Base-by-base conservation (phyloP, 2,329 filamentous ascomycete genomes). In the Pestalotiopsis fici region DNA sequence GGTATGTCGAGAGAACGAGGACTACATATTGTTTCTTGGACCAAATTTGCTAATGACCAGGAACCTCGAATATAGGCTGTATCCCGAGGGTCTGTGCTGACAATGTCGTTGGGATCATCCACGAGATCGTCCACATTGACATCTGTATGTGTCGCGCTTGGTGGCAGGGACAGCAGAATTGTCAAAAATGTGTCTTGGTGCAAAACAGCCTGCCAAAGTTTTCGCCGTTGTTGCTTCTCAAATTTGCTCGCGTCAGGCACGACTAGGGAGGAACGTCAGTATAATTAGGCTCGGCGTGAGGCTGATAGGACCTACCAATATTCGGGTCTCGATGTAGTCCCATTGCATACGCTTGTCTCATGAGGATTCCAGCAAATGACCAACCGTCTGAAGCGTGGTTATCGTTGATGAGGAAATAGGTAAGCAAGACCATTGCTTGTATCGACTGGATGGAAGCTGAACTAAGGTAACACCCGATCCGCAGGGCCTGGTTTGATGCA, bases 361-460 rank as follows among this genome's bases (percentile, higher is more conserved):
- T 90, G 25, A 94, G 78, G 28, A 95, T 90, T 5, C 93, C 93
- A 0, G 91, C 91, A 82, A 94, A 95, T 0, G 92, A 90, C 90
- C 92, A 95, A 1, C 92, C 93, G 75, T 95, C 93, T 0, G 91
- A 93, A 3, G 92, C 92, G 73, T 95, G 92, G 73, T 94, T 94
- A 77, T 95, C 92, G 73, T 95, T 95, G 82, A 95, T 94, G 43
- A 95, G 83, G 72, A 95, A 95, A 75, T 95, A 95, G 0, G 90
- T 90, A 68, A 94, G 89, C n/a, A 95, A 80, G 0, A 94, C 90
- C 92, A 95, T 95, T 57, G 93, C 89, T 77, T 94, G 91, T 37
- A 95, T 88, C 1, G 91, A 92, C 27, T 89, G 84, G 62, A 94
- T 84, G 0, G 91, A 93, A 2, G 92, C 91, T 57, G 88, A 89